A percentile compares a stretch with the other conserved stretches of the same genome.
These are phyloP conservation scores for Nicotiana tabacum DNA, from an alignment of 257 asterid species.

Conservation along the genomic window DNA sequence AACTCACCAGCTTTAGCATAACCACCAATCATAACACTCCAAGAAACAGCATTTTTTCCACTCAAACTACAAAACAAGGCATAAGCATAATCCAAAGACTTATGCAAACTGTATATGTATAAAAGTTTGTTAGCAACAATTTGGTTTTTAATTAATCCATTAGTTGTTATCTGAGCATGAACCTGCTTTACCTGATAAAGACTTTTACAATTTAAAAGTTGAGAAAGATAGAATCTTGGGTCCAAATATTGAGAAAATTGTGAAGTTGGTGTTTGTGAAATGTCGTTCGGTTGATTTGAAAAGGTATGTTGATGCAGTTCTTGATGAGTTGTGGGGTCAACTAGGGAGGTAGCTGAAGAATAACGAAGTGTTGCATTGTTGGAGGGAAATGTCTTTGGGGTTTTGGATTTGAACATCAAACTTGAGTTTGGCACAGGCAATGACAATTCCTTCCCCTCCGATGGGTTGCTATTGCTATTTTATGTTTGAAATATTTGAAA, in stretches of 20 bases:
- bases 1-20: slow-evolving; percentile 39
- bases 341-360: slow-evolving; percentile 14
- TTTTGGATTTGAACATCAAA: slow-evolving; percentile 26
- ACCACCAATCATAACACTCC: slow-evolving; percentile 63
- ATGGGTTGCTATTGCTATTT: too few relatives aligned
- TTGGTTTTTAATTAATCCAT: slow-evolving; percentile 29
- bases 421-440: neutral
- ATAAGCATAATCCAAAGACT: slow-evolving; percentile 29
- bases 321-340: slow-evolving; percentile 15
- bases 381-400: slow-evolving; percentile 9
- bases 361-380: slow-evolving; percentile 16
- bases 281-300: too few relatives aligned
- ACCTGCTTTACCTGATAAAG: slow-evolving; percentile 22
- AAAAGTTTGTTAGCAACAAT: slow-evolving; percentile 35
- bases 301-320: neutral
- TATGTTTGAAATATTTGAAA: too few relatives aligned
- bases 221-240: slow-evolving; percentile 18
- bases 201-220: slow-evolving; percentile 23
- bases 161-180: slow-evolving; percentile 31
- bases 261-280: slow-evolving; percentile 11
- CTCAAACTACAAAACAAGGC: slow-evolving; percentile 31
- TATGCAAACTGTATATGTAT: slow-evolving; percentile 25
- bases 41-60: slow-evolving; percentile 37
- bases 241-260: slow-evolving; percentile 15
- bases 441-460: too few relatives aligned